Evolutionary conservation across 805 yeast genomes (phyloP), one percentile per base, ranked within the genome.

Genomic region (Schwanniomyces sp.): DNA sequence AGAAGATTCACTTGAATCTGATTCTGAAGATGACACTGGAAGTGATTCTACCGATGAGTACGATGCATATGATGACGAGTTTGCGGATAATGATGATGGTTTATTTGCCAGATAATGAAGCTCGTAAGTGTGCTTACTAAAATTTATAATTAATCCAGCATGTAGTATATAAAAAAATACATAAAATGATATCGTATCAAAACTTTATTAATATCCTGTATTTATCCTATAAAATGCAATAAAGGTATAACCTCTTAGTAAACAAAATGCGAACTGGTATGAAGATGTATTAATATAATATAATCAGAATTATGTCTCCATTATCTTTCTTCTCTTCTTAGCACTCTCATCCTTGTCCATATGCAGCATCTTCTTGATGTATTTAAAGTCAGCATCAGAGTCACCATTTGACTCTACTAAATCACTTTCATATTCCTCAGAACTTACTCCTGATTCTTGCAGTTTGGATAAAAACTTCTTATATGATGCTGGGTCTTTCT

Each of bases 81-180:
- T 82, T 48, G 88, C 81, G 57, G 94, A 85, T 47, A 72, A 72
- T 54, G 76, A 75, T 21, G 81, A 74, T 53, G 81, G 82, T 49
- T 61, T 80, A 61, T 70, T 75, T 64, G 72, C 71, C 48, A 70
- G 72, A 53, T 72, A 60, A 21, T 5, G 45, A 10, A 37, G 3
- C 12, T 21, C 12, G 12, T 21, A 37, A 37, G 18, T 12, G 2
- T 29, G 34, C 34, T 11, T 29, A 29, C 14, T 5, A 43, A 29
- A 4, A 11, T 11, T 29, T 29, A 11, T 11, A 37, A 37, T 11
- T 21, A 24, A 21, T 10, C 27, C n/a, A 21, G 27, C 27, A 37
- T 37, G 27, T 37, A 37, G 40, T 37, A 37, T 18, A 18, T 37
- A 37, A n/a, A 9, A 37, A 11, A 21, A 18, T 21, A 21, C 18